Base-by-base conservation (phyloP, 129 eudicot genomes). In the Cynara cardunculus region DNA sequence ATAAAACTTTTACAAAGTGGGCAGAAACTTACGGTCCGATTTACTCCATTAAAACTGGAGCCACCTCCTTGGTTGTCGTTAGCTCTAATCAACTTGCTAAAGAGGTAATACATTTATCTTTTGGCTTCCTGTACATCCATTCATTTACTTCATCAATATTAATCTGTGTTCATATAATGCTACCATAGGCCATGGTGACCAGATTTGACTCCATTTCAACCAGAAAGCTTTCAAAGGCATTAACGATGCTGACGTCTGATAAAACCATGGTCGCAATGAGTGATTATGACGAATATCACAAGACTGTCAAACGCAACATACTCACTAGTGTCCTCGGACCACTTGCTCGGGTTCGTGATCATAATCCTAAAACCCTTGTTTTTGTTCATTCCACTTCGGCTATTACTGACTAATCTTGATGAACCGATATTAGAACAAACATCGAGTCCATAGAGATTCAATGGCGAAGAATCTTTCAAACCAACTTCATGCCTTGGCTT, bases 231-330 rank as follows among this genome's bases (percentile, higher is more conserved):
- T 77, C 94, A 26, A 86, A 86, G 19, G 92, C 92, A 4, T 44
- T 92, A 26, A 83, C 18, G 78, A 92, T 88, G 70, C 97, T 92
- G 41, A 86, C 91, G 24, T 2, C 64, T 75, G 97, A 92, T 70
- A 90, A 92, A 78, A 78, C 86, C 71, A 89, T 91, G 75, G 86
- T 91, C 65, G 97, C 94, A 34, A 86, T 81, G 85, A 87, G 94
- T 81, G 97, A 91, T 83, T 91, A 91, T 18, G 44, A 85, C 74
- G 94, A 91, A 30, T 88, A 86, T 44, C 86, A 91, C 83, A 88
- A 88, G 83, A 76, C 81, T 5, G 83, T 77, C 1, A 89, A 89
- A 76, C 71, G 80, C 8, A 66, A 82, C 75, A 9, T 89, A 31
- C 82, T 91, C 27, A 80, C 88, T 1, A 81, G 90, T 76, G 81